Evolutionary conservation across 306 rosid genomes (phyloP), one percentile per base, ranked within the genome.

Genomic region (Malus asiatica): DNA sequence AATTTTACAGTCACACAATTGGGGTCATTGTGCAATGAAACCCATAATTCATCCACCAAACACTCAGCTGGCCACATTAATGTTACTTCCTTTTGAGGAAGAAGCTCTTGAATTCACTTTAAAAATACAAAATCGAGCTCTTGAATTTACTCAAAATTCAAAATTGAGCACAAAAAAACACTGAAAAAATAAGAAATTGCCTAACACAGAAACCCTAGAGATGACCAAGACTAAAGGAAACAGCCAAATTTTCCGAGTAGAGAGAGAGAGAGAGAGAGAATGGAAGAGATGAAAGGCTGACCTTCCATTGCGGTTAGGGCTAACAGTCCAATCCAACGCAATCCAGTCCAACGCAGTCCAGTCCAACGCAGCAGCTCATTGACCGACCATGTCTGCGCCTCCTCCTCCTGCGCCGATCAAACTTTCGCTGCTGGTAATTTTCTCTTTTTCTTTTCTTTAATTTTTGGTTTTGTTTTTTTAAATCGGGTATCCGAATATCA

Each of bases 291-390:
- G 33, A 14, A 61, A 27, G 66, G 66, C 66, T 61, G 38, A 61
- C 66, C 66, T 61, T 61, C 66, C 66, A 61, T 61, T 61, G 66
- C 66, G 66, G 33, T 61, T 61, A 13, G 66, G 66, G 66, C 20
- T 61, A 61, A 61, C 11, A 61, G 35, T 25, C 66, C 66, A 61
- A 22, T 25, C 55, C 55, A 48, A 48, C 20, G 20, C 20, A 48
- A 48, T 15, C 55, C 20, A 16, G 7, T 48, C 53, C 53, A 48
- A 48, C 55, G 55, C 55, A 48, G 55, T 48, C 55, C 55, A 16
- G 55, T 48, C 1, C 20, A 48, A 48, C 20, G 20, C 55, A 15
- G 10, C 38, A 61, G 66, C 66, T 61, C 66, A 61, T 61, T 27
- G 20, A 61, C 35, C 20, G 11, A 25, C 66, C 66, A 23, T 61